phyloP scores from a whole-genome alignment of 2,329 filamentous ascomycete genomes.

The Claviceps pazoutovae region DNA sequence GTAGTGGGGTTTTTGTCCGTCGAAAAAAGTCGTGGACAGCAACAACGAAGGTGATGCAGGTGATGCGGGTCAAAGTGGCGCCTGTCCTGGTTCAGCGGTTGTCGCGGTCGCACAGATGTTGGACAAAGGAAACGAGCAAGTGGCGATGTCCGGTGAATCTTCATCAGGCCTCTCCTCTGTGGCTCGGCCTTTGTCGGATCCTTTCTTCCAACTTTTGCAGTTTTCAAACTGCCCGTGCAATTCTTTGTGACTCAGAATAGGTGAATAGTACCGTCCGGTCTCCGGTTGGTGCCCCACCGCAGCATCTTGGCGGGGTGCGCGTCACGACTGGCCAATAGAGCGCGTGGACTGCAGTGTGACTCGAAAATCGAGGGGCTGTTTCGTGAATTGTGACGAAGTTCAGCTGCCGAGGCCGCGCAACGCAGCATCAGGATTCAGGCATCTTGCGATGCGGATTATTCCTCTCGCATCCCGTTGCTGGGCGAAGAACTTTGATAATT shows the following conservation, averaged over 20 bases:
- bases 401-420: no score
- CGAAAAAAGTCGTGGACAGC: slow-evolving; percentile 1
- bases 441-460: no score
- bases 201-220: slow-evolving; percentile 1
- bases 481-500: no score
- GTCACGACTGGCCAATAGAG: not conserved
- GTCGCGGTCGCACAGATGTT: not conserved
- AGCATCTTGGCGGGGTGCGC: slow-evolving; percentile 2
- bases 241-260: slow-evolving; percentile 5
- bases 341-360: not conserved
- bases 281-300: slow-evolving; percentile 4
- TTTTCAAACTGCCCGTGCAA: not conserved
- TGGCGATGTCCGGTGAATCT: not conserved
- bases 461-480: no score
- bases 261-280: not conserved
- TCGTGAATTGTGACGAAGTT: not conserved
- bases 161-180: slow-evolving; percentile 2
- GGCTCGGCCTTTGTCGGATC: not conserved
- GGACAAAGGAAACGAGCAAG: not conserved
- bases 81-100: slow-evolving; percentile 1
- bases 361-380: not conserved
- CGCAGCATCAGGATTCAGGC: no score
- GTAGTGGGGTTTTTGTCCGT: not conserved
- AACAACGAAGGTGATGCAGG: not conserved
- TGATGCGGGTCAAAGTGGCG: not conserved